phyloP scores from a whole-genome alignment of 176 grass and related monocot genomes.

The Alopecurus myosuroides region DNA sequence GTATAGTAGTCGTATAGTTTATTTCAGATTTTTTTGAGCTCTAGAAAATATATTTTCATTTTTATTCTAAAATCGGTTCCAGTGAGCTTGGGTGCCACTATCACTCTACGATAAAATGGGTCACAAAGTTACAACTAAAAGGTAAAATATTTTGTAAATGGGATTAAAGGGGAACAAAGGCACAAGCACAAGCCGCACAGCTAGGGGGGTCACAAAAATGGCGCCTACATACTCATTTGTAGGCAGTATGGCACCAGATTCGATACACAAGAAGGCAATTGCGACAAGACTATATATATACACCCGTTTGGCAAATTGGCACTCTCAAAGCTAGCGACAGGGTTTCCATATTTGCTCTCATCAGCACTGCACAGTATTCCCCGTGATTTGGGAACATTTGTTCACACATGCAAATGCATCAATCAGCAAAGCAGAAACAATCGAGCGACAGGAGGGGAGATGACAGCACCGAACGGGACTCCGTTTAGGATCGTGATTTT shows the following conservation, averaged over 20 bases:
- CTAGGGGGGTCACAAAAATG: not conserved
- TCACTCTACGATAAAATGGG: not conserved
- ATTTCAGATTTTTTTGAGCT: too few relatives aligned
- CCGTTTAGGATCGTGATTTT: not conserved
- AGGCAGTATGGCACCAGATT: not conserved
- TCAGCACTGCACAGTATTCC: not conserved
- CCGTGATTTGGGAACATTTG: conserved; percentile 3
- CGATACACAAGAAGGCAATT: not conserved
- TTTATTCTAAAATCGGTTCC: too few relatives aligned
- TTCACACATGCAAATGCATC: not conserved
- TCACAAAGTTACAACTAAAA: not conserved
- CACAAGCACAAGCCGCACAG: too few relatives aligned
- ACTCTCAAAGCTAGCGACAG: not conserved
- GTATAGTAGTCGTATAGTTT: too few relatives aligned
- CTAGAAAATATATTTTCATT: too few relatives aligned
- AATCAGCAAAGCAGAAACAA: not conserved
- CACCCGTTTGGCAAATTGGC: not conserved
- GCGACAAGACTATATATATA: not conserved
- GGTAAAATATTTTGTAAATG: not conserved
- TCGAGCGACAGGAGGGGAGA: not conserved
- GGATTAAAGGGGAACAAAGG: not conserved
- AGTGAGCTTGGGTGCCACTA: too few relatives aligned
- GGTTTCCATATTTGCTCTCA: not conserved
- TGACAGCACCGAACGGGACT: not conserved
- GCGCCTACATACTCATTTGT: not conserved